These are phyloP conservation scores for Pseudoscleropodium purum DNA, from an alignment of 225 moss, liverwort and hornwort genomes.

Conservation along the genomic window DNA sequence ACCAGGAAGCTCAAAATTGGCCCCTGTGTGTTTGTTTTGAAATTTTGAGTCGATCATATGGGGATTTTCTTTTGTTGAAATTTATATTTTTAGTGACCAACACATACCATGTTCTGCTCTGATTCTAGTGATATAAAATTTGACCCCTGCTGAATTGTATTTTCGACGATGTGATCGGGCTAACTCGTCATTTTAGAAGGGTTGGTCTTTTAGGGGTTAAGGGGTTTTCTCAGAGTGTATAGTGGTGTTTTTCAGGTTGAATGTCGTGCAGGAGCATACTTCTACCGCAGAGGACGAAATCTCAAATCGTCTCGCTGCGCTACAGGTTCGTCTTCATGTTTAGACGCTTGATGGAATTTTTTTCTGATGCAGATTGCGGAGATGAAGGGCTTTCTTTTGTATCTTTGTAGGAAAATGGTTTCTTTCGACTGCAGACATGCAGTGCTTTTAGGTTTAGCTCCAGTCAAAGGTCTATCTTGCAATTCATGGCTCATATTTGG, in stretches of 20 bases:
- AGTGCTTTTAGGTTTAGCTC: neutral
- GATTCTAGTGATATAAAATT: neutral
- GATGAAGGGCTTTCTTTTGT: neutral
- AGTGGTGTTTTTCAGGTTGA: conserved; percentile 25
- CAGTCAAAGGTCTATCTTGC: neutral
- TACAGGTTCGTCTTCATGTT: conserved; percentile 41
- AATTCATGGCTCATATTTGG: neutral
- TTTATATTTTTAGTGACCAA: neutral
- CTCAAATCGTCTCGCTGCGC: conserved; percentile 53
- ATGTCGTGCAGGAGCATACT: conserved; percentile 50
- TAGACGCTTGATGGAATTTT: neutral
- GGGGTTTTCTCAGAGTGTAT: neutral
- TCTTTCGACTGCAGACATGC: neutral
- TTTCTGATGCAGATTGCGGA: neutral
- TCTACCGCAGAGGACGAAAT: conserved; percentile 53
- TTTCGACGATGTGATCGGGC: neutral
- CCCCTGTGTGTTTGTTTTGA: neutral
- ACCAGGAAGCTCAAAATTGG: neutral
- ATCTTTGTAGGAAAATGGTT: neutral
- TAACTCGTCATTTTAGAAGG: neutral
- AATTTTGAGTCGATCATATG: neutral
- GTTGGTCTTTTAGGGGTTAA: neutral
- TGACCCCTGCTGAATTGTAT: neutral
- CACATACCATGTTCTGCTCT: neutral
- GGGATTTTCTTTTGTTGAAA: neutral